These are phyloP conservation scores for Ascochyta viciae-villosae DNA, from an alignment of 2,329 filamentous ascomycete species.

Conservation along the genomic window DNA sequence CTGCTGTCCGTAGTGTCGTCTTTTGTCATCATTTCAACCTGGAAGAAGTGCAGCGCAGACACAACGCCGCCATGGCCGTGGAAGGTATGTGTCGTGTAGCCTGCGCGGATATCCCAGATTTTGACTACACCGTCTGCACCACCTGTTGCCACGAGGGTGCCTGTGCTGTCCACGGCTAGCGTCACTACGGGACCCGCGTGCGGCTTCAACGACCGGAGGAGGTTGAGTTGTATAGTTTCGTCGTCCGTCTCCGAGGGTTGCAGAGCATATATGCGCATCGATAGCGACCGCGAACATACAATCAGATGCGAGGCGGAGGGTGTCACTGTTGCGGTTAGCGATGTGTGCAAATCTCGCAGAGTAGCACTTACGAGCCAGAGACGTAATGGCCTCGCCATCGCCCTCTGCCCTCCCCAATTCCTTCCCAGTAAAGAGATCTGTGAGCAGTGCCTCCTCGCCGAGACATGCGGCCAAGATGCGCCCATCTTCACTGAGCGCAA, in stretches of 20 bases:
- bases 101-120: conserved; percentile 91
- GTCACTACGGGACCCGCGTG: conserved; percentile 90
- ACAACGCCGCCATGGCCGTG: conserved; percentile 90
- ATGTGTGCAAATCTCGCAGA: conserved; percentile 1
- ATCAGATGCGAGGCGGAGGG: conserved; percentile 88
- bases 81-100: conserved; percentile 94
- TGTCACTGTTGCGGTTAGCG: conserved; percentile 66
- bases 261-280: conserved; percentile 89
- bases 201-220: conserved; percentile 83
- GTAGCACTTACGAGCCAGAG: conserved; percentile 64
- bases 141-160: conserved; percentile 89
- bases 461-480: conserved; percentile 84
- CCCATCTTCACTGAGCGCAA: conserved; percentile 81
- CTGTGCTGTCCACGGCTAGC: conserved; percentile 81
- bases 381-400: conserved; percentile 75
- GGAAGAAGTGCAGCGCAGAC: conserved; percentile 91
- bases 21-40: conserved; percentile 64
- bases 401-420: conserved; percentile 88
- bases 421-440: conserved; percentile 81
- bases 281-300: conserved; percentile 91
- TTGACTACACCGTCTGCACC: conserved; percentile 94
- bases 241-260: conserved; percentile 63
- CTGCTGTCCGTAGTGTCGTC: conserved; percentile 50
- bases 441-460: conserved; percentile 90
- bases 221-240: conserved; percentile 66